phyloP scores from a whole-genome alignment of 176 grass and related monocot species.

The Aegilops longissima region DNA sequence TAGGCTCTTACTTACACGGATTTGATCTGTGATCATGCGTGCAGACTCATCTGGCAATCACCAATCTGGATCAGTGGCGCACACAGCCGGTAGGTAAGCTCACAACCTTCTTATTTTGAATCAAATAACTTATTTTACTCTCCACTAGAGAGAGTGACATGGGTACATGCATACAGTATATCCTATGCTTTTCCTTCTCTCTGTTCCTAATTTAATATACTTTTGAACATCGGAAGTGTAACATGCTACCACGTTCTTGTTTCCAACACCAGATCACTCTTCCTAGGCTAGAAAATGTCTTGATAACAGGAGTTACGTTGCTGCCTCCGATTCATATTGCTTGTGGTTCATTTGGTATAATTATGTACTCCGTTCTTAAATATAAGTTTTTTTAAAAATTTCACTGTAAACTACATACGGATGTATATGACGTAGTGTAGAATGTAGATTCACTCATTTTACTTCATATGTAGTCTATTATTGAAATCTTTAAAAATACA shows the following conservation, averaged over 20 bases:
- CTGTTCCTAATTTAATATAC: not conserved
- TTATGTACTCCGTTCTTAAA: no score
- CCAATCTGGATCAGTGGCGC: conserved; percentile 48
- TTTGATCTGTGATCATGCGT: not conserved
- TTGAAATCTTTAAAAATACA: no score
- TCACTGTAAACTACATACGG: no score
- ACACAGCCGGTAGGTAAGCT: conserved; percentile 65
- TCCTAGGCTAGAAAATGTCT: no score
- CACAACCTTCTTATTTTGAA: not conserved
- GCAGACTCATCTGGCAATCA: conserved; percentile 44
- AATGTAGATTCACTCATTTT: no score
- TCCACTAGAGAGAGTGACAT: not conserved
- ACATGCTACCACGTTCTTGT: not conserved
- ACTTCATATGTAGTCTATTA: no score
- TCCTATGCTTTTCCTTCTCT: not conserved
- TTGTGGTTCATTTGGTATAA: no score
- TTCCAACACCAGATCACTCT: not conserved
- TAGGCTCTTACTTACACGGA: not conserved
- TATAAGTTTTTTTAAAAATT: no score
- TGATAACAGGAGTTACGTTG: not conserved
- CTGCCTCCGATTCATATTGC: no score
- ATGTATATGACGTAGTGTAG: no score
- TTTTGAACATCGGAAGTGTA: not conserved
- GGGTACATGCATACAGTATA: no score
- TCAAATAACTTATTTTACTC: not conserved